phyloP scores from a whole-genome alignment of 1,284 basidiomycete genomes.

The Leucoagaricus sp. region DNA sequence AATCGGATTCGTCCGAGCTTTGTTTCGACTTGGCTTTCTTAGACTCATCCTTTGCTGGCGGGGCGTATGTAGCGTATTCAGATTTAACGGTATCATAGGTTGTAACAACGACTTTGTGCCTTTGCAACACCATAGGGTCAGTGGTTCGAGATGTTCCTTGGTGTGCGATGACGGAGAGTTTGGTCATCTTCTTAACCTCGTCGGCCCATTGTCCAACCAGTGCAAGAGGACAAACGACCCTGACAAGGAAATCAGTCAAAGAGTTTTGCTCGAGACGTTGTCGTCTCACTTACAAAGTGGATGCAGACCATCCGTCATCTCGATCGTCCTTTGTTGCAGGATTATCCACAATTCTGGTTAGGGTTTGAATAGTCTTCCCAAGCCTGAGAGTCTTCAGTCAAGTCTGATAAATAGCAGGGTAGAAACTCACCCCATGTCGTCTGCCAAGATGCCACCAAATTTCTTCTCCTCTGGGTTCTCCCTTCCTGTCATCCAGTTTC shows the following conservation, averaged over 20 bases:
- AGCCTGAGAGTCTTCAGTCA: slow-evolving; percentile 44
- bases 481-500: slow-evolving; percentile 86
- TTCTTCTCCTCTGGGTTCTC: slow-evolving; percentile 72
- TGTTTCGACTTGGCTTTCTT: slow-evolving; percentile 36
- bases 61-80: slow-evolving; percentile 58
- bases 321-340: slow-evolving; percentile 68
- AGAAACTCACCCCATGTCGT: slow-evolving; percentile 79
- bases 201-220: slow-evolving; percentile 91
- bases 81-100: slow-evolving; percentile 83
- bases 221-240: slow-evolving; percentile 81
- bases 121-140: slow-evolving; percentile 59
- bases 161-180: slow-evolving; percentile 76
- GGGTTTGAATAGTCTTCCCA: slow-evolving; percentile 92
- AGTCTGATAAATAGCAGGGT: neutral
- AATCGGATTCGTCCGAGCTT: slow-evolving; percentile 39
- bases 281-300: slow-evolving; percentile 65
- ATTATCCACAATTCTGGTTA: slow-evolving; percentile 82
- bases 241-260: slow-evolving; percentile 29
- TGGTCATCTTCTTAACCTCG: slow-evolving; percentile 82
- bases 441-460: slow-evolving; percentile 87
- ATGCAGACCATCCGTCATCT: slow-evolving; percentile 67
- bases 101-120: slow-evolving; percentile 80
- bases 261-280: neutral
- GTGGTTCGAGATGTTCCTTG: slow-evolving; percentile 77
- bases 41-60: slow-evolving; percentile 52